A percentile compares a stretch with the other conserved stretches of the same genome.
Conservation (phyloP, 345 rosid genomes). For the Erucastrum elatum region DNA sequence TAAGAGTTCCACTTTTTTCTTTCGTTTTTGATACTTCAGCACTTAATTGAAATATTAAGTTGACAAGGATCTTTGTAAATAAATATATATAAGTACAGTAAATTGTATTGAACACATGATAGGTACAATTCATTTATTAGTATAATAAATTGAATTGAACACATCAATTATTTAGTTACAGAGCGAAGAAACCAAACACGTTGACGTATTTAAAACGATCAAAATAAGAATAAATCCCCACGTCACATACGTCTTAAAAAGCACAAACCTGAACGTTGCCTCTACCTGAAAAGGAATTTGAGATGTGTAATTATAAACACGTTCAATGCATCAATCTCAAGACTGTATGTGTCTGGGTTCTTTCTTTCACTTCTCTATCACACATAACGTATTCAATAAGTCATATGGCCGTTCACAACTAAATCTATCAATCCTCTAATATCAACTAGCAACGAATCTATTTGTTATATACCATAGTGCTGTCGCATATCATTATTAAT, state of each 20-base stretch:
- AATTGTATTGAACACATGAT: not conserved
- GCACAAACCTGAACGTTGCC: slow-evolving; percentile 30
- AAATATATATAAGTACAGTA: too few species aligned
- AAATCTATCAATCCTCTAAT: slow-evolving; percentile 9
- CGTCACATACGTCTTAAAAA: slow-evolving; percentile 23
- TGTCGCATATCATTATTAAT: not conserved
- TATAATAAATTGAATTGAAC: slow-evolving; percentile 2
- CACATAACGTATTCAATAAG: slow-evolving; percentile 23
- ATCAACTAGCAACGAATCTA: not conserved
- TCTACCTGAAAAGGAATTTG: slow-evolving; percentile 23
- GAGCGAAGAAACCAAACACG: slow-evolving; percentile 23
- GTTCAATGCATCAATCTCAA: slow-evolving; percentile 32
- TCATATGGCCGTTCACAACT: slow-evolving; percentile 25
- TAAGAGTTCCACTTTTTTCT: not conserved
- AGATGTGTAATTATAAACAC: slow-evolving; percentile 8
- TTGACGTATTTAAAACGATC: not conserved
- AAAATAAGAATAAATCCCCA: slow-evolving; percentile 1
- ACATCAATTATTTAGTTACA: not conserved
- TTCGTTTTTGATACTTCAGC: not conserved
- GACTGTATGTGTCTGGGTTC: slow-evolving; percentile 16
- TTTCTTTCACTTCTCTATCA: slow-evolving; percentile 26
- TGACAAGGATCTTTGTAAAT: not conserved
- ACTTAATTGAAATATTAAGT: too few species aligned
- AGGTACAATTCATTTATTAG: not conserved
- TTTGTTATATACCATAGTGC: not conserved